These are phyloP conservation scores for Canavalia ensiformis DNA, from an alignment of 306 rosid genomes.

Conservation along the genomic window DNA sequence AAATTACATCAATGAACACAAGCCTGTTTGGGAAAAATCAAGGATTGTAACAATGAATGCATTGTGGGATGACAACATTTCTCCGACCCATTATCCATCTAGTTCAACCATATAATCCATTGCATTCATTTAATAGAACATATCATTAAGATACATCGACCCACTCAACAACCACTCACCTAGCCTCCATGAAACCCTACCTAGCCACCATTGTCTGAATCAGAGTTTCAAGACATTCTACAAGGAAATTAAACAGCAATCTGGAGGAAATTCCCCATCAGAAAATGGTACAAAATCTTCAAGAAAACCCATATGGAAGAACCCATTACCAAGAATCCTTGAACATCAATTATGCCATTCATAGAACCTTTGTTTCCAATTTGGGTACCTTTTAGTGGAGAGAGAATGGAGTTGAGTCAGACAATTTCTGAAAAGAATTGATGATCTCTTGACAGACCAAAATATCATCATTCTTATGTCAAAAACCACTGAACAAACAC, in stretches of 20 bases:
- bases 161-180: not conserved
- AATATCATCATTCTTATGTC: no score
- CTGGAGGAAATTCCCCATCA: not conserved
- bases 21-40: slow-evolving; percentile 15
- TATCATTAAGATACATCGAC: no score
- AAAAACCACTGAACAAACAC: no score
- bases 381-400: not conserved
- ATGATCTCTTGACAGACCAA: no score
- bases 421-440: no score
- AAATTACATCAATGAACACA: slow-evolving; percentile 10
- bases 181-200: not conserved
- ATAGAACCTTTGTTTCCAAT: not conserved
- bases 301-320: not conserved
- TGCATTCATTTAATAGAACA: not conserved
- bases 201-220: not conserved
- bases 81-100: slow-evolving; percentile 16
- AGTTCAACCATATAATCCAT: not conserved
- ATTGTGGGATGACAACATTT: not conserved
- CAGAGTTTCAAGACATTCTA: not conserved
- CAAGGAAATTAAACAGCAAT: not conserved
- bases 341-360: not conserved
- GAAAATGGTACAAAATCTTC: not conserved
- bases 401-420: not conserved
- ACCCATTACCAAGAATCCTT: not conserved
- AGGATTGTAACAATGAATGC: not conserved